Conservation (phyloP, 441 rosid genomes). For the Pelargonium australe region DNA sequence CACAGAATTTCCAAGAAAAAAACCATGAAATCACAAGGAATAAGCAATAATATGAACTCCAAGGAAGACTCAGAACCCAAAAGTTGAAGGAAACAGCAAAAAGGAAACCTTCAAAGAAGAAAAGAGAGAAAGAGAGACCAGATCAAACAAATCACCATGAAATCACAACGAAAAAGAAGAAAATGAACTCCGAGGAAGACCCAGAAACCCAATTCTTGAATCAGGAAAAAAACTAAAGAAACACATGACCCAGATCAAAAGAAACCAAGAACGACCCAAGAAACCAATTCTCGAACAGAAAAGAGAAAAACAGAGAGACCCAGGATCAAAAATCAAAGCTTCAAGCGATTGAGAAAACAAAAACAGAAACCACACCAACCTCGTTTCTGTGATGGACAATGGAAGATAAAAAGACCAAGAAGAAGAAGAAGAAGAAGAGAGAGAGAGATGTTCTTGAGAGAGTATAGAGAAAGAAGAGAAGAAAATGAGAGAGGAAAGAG, state of each 20-base stretch:
- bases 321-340: background rate
- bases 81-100: background rate
- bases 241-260: conserved; percentile 6
- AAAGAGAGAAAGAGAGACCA: conserved; percentile 10
- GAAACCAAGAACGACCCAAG: background rate
- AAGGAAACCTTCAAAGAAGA: background rate
- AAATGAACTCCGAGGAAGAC: background rate
- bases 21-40: background rate
- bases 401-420: conserved; percentile 11
- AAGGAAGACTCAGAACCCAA: background rate
- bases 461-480: conserved; percentile 16
- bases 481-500: conserved; percentile 8
- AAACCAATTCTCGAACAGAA: conserved; percentile 16
- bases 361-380: too few species aligned
- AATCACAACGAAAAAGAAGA: background rate
- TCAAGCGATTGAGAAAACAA: background rate
- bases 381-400: conserved; percentile 18
- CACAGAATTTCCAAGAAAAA: background rate
- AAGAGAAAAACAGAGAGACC: background rate
- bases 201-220: background rate
- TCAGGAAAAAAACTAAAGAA: background rate
- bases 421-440: background rate
- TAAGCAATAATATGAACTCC: background rate
- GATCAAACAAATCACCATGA: background rate
- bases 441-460: conserved; percentile 11